A percentile compares a stretch with the other conserved stretches of the same genome.
Evolutionary conservation across 305 asterid species (phyloP).

Genomic region (Nicotiana rustica): DNA sequence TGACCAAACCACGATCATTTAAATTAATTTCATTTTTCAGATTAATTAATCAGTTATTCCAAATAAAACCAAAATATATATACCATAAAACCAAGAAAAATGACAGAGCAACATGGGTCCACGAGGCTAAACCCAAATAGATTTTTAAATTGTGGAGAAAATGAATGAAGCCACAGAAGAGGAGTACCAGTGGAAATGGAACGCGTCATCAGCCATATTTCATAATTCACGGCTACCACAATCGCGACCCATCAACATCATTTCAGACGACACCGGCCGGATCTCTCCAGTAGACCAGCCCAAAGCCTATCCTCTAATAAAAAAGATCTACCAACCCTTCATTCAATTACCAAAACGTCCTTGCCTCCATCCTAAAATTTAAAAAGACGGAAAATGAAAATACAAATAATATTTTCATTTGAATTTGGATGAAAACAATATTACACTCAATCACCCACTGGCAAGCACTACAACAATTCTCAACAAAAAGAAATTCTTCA

Average conservation of each 20-base stretch:
- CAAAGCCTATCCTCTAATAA: constrained; percentile 19
- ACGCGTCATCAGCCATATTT: constrained; percentile 17
- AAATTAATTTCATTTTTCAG: not conserved
- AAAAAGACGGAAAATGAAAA: not conserved
- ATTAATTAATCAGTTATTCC: not conserved
- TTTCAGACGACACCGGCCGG: not conserved
- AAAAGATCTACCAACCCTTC: constrained; percentile 1
- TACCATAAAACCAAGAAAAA: not conserved
- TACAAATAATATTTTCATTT: not conserved
- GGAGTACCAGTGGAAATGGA: not conserved
- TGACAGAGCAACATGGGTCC: not conserved
- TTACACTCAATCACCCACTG: no score
- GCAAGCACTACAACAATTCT: no score
- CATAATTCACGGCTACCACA: not conserved
- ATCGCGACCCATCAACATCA: not conserved
- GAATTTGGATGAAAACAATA: not conserved
- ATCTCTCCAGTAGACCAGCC: not conserved
- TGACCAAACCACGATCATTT: not conserved
- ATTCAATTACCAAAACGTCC: not conserved
- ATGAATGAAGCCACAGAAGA: not conserved
- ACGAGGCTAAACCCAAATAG: not conserved
- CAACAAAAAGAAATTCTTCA: no score
- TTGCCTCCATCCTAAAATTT: not conserved
- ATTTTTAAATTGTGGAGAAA: not conserved
- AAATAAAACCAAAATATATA: not conserved